Base-by-base conservation (phyloP, 208 protist genomes). In the Pavlovales sp. region DNA sequence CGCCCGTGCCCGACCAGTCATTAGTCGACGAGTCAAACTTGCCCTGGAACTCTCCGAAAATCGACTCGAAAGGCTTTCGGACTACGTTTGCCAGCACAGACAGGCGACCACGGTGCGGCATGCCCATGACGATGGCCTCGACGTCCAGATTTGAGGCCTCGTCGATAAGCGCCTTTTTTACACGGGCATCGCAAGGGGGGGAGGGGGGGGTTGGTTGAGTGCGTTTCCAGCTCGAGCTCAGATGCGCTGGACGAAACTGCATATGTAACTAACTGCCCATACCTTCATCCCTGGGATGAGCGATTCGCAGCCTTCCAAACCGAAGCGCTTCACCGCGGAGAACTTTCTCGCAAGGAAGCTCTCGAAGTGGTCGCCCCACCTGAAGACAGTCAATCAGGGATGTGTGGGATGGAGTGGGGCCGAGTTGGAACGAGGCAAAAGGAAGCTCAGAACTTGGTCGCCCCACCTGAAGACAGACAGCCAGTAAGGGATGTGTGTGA, bases 31-130 rank as follows among this genome's bases (percentile, higher is more conserved):
- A n/a, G n/a, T 8, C 77, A 32, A 36, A n/a, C 39, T 41, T 41
- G 38, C n/a, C 36, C 77, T 81, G 79, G 79, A 96, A 96, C 91
- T 96, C 95, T 37, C 91, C 75, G 38, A 96, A 94, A n/a, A 96
- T 95, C 32, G 91, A 80, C 76, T 92, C 89, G 32, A 95, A 57
- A 38, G 97, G 97, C 94, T 99, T 99, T 82, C 96, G 95, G 87
- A 98, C 96, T 46, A 98, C 95, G 91, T 99, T 97, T 86, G 93
- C 95, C 14, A 99, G 94, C 30, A 99, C 96, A 90, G 98, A 98
- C 20, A 99, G 95, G 11, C 90, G 82, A 79, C 97, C 98, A 86
- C 98, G 96, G 91, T 99, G 98, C 38, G 98, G 96, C 98, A 99
- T 99, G 90, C 98, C 97, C 0, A 99, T 93, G 77, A 98, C 97